Base-by-base conservation (phyloP, 306 rosid genomes). In the Fragaria iinumae region DNA sequence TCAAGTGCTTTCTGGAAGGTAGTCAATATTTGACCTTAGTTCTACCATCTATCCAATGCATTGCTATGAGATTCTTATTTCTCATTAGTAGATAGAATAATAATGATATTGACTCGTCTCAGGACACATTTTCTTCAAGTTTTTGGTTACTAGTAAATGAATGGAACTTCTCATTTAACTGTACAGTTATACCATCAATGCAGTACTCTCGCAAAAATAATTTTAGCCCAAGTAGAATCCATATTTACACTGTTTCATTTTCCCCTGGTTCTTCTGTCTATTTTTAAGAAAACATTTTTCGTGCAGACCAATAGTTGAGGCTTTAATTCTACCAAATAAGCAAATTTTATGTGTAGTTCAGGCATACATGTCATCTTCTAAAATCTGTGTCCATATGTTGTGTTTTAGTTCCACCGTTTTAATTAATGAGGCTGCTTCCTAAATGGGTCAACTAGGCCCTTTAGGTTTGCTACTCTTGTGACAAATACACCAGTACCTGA, bases 1-100 rank as follows among this genome's bases (percentile, higher is more conserved):
- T 50, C 93, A 91, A 80, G 86, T 96, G 77, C 89, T 90, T 83
- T 86, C 99, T 71, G 97, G 97, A 87, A 95, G 99, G 99, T 95
- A 88, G 56, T 50, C 75, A 7, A 67, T 50, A 77, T 53, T 63
- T 13, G 14, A 23, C 52, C 52, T 44, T 18, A 27, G 41, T 53
- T 50, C 39, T 44, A 39, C n/a, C 50, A 14, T 80, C 73, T 77
- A 49, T 69, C 48, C 41, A 66, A 47, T 69, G 74, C 69, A 49
- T 56, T 81, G 41, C 78, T 9, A n/a, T 74, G 71, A 9, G 76
- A 29, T 59, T 66, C 69, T 55, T 67, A 44, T 12, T 78, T 29
- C 72, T 27, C 38, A 23, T 25, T 74, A 45, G 69, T 71, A 52
- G 53, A 67, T 53, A 63, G 74, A 32, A 29, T 59, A 17, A 34